Base-by-base conservation (phyloP, 148 eudicot genomes). In the Arbutus unedo region DNA sequence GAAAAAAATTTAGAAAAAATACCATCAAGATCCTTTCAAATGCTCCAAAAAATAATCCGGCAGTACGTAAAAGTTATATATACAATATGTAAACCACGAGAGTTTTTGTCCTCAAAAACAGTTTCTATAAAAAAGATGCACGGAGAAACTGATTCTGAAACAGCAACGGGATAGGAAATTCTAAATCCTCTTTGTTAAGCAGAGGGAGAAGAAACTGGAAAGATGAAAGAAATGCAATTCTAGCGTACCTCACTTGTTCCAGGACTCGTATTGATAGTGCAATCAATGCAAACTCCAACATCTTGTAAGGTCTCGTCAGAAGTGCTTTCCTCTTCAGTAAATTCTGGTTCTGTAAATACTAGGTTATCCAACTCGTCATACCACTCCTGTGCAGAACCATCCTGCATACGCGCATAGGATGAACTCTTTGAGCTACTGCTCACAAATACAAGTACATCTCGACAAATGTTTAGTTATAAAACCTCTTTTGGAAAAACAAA, bases 161-260 rank as follows among this genome's bases (percentile, higher is more conserved):
- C 38, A 31, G 38, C 38, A 31, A 31, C 38, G 0, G 38, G 38
- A 31, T 31, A 31, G 38, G 38, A 31, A 31, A 31, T 31, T 31
- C 38, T 31, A 31, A 31, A 31, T 31, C 38, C 38, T 31, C 38
- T 31, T 31, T 31, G 38, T 31, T 31, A 31, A 31, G 38, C 38
- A 31, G 38, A 31, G 38, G 54, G 54, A 50, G 3, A 16, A 2
- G 16, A 72, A 72, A 72, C 76, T 48, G 55, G 53, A 18, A 38
- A 50, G 44, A 2, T 59, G 67, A 60, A 38, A 9, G 19, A 53
- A 71, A 47, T 49, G 50, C 59, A 62, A 6, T 43, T 47, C 73
- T 76, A 21, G 70, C 83, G 71, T 92, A 96, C 99, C 97, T 97
- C 99, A 78, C 96, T 89, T 79, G 96, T 88, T 82, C 98, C 99